Evolutionary conservation across 805 yeast species (phyloP), one percentile per base, ranked within the genome.

Genomic region (Limtongozyma cylindracea): DNA sequence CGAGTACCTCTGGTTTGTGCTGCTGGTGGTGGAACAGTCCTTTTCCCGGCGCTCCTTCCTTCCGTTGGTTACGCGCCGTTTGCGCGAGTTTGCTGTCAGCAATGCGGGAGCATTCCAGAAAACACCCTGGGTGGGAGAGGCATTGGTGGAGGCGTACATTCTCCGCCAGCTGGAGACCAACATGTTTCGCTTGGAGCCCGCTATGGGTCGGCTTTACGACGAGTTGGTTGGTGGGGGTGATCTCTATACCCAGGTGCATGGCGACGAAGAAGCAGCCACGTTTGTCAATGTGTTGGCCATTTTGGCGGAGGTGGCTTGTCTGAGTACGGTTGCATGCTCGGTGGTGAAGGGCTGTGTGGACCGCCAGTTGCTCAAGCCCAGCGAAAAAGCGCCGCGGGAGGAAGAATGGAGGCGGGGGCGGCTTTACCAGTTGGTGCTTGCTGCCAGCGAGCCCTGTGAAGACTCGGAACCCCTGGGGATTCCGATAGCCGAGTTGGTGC

Each of bases 321-420:
- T n/a, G 2, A 14, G 33, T 1, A 24, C 21, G 2, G 47, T 49
- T 35, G 51, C 50, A 1, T 21, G 23, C 8, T 20, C 25, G 1
- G 24, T 58, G 3, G 40, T 57, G 33, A 31, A 39, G 2, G 44
- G 27, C 26, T 41, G 63, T 11, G 25, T 60, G 10, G 39, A 39
- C 1, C 39, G 34, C 4, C 37, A 52, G 18, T 37, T 73, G 3
- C 41, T 65, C 18, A 32, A 37, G 2, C 69, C 72, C 2, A 32
- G 44, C 15, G 64, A 57, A 33, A 50, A 61, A 19, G 58, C 63
- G 0, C 88, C 74, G 34, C 73, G 76, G 0, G 45, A 45, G 6
- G 92, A 76, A 36, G 88, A 74, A 34, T 45, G 61, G 43, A 51
- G 49, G 23, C 50, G 95, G 27, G 40, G 74, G 6, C 58, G 55